A percentile compares a stretch with the other conserved stretches of the same genome.
phyloP scores from a whole-genome alignment of 768 basidiomycete species.

The Pluteus cervinus region DNA sequence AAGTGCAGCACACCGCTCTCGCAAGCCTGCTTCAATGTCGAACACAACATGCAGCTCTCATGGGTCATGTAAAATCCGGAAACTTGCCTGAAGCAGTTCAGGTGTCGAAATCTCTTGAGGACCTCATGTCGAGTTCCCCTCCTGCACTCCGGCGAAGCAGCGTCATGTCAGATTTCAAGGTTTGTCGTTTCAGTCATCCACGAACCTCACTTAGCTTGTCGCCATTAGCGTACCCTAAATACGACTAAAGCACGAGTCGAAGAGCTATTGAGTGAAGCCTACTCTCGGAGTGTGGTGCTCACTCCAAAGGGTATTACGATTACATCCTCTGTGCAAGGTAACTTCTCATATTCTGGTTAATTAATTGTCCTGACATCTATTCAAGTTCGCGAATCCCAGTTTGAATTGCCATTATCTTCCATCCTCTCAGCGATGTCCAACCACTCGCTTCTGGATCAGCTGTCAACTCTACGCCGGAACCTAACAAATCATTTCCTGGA shows the following conservation, averaged over 20 bases:
- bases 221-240: slow-evolving; percentile 45
- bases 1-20: slow-evolving; percentile 43
- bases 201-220: neutral
- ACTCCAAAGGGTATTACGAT: slow-evolving; percentile 45
- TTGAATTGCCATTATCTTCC: slow-evolving; percentile 42
- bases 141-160: slow-evolving; percentile 41
- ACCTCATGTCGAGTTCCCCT: slow-evolving; percentile 42
- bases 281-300: slow-evolving; percentile 47
- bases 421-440: slow-evolving; percentile 56
- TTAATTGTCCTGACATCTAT: slow-evolving; percentile 3
- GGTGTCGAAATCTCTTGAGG: slow-evolving; percentile 35
- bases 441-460: slow-evolving; percentile 45
- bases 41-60: slow-evolving; percentile 37
- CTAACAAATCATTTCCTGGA: slow-evolving; percentile 55
- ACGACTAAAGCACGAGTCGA: slow-evolving; percentile 53
- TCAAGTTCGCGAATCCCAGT: slow-evolving; percentile 53
- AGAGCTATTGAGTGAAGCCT: slow-evolving; percentile 58
- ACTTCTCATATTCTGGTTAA: slow-evolving; percentile 3
- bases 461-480: slow-evolving; percentile 62
- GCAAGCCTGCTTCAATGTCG: slow-evolving; percentile 51
- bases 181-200: slow-evolving; percentile 23
- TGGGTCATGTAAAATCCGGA: slow-evolving; percentile 45
- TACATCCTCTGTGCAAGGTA: slow-evolving; percentile 43
- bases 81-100: slow-evolving; percentile 58
- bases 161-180: slow-evolving; percentile 55